Evolutionary conservation across 2,329 filamentous ascomycete species (phyloP).

Genomic region (Ploettnerulaceae sp.): DNA sequence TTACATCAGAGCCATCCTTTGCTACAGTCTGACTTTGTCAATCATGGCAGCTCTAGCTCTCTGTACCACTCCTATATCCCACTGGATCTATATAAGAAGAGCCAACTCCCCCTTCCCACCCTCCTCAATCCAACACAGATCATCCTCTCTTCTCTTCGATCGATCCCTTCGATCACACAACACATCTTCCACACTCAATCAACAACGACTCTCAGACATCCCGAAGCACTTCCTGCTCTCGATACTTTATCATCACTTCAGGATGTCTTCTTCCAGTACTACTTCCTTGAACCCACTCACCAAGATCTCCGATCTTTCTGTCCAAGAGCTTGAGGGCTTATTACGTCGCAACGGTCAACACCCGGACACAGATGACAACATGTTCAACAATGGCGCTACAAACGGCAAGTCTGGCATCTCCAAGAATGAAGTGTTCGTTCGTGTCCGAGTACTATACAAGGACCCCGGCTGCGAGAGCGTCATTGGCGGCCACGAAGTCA

Average conservation of each 20-base stretch:
- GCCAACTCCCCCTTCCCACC: background rate
- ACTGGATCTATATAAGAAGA: constrained; percentile 10
- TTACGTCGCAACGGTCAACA: background rate
- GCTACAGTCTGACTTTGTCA: background rate
- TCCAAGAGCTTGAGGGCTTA: no score
- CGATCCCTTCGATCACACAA: background rate
- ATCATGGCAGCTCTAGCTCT: background rate
- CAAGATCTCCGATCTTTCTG: no score
- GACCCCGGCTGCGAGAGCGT: background rate
- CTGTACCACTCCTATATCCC: background rate
- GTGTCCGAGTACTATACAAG: background rate
- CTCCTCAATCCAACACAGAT: constrained; percentile 5
- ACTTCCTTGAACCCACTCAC: no score
- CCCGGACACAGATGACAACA: background rate
- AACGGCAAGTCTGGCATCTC: background rate
- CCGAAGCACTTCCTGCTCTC: no score
- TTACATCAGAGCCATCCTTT: no score
- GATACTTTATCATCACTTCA: no score
- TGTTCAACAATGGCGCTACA: background rate
- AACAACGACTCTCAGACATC: background rate
- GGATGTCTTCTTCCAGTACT: background rate
- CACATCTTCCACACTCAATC: background rate
- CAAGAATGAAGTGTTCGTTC: background rate
- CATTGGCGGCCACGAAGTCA: constrained; percentile 5
- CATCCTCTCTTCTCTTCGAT: constrained; percentile 7